A percentile compares a stretch with the other conserved stretches of the same genome.
phyloP scores from a whole-genome alignment of 192 early-diverging fungal genomes.

The Coemansia sp. region DNA sequence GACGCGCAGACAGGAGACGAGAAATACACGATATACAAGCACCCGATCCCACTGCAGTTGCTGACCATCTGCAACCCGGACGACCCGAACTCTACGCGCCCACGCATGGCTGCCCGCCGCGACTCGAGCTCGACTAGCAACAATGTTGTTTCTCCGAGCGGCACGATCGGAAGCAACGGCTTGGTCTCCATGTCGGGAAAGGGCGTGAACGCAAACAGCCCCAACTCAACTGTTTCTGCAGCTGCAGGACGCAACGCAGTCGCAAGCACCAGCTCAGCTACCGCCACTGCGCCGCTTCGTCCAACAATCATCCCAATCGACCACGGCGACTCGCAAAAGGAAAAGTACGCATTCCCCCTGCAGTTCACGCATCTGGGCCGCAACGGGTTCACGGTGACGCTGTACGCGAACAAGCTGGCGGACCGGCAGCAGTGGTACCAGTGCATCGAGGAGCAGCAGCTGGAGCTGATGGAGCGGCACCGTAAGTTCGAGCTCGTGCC shows the following conservation, averaged over 20 bases:
- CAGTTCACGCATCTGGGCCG: conserved; percentile 74
- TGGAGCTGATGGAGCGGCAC: conserved; percentile 50
- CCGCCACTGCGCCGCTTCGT: conserved; percentile 1
- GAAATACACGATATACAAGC: conserved; percentile 54
- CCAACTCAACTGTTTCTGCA: conserved; percentile 1
- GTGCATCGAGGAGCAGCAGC: conserved; percentile 62
- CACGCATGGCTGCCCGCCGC: conserved; percentile 48
- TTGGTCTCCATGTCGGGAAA: not conserved
- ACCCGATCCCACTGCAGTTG: conserved; percentile 82
- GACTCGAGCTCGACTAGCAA: conserved; percentile 24
- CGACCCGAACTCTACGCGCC: conserved; percentile 43
- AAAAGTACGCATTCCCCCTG: conserved; percentile 70
- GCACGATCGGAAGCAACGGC: conserved; percentile 9
- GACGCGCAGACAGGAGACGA: conserved; percentile 61
- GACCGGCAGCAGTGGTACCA: conserved; percentile 83
- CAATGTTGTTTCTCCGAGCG: conserved; percentile 16
- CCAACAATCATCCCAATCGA: conserved; percentile 44
- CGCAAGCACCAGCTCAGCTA: not conserved
- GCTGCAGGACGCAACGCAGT: conserved; percentile 2
- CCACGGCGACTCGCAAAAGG: conserved; percentile 41
- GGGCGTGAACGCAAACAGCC: not conserved
- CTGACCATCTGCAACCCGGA: conserved; percentile 66
- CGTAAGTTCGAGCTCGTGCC: conserved; percentile 56
- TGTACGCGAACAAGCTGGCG: conserved; percentile 74
- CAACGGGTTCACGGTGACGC: conserved; percentile 64